Evolutionary conservation across 768 basidiomycete genomes (phyloP).

Genomic region (Boletus insuetus): DNA sequence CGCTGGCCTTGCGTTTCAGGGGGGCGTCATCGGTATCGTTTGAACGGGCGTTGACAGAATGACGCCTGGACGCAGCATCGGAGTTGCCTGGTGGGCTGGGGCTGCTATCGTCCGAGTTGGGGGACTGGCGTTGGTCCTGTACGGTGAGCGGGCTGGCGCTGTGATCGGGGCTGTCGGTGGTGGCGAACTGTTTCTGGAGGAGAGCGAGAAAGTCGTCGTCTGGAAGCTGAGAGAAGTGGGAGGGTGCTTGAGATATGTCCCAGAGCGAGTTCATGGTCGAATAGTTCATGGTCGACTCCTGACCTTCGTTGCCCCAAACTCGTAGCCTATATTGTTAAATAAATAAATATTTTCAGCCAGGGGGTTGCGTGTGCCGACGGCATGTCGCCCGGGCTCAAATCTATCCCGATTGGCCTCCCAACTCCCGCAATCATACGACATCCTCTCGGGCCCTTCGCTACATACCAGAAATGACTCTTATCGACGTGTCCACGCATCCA

Average conservation of each 20-base stretch:
- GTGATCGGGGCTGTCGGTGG: constrained; percentile 33
- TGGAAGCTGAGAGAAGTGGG: constrained; percentile 57
- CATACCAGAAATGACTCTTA: no score
- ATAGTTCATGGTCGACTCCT: constrained; percentile 31
- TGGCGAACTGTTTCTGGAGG: constrained; percentile 71
- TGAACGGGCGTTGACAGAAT: constrained; percentile 20
- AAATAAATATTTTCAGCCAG: constrained; percentile 1
- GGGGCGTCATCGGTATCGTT: constrained; percentile 45
- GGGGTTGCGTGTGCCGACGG: constrained; percentile 14
- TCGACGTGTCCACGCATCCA: no score
- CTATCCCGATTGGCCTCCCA: neutral
- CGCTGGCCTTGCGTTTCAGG: constrained; percentile 77
- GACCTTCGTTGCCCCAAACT: neutral
- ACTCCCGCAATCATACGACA: no score
- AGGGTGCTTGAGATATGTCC: constrained; percentile 59
- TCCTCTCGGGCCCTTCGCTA: neutral
- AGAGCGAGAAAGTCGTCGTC: constrained; percentile 78
- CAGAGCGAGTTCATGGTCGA: constrained; percentile 53
- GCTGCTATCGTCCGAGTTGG: constrained; percentile 74
- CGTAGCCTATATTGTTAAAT: neutral
- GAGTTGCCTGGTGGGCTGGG: constrained; percentile 65
- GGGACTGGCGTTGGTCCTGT: constrained; percentile 28
- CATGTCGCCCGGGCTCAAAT: neutral
- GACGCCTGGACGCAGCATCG: constrained; percentile 24
- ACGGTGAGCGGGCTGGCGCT: neutral